A percentile compares a stretch with the other conserved stretches of the same genome.
Conservation (phyloP, 225 moss, liverwort and hornwort species). For the Pseudisothecium myosuroides region DNA sequence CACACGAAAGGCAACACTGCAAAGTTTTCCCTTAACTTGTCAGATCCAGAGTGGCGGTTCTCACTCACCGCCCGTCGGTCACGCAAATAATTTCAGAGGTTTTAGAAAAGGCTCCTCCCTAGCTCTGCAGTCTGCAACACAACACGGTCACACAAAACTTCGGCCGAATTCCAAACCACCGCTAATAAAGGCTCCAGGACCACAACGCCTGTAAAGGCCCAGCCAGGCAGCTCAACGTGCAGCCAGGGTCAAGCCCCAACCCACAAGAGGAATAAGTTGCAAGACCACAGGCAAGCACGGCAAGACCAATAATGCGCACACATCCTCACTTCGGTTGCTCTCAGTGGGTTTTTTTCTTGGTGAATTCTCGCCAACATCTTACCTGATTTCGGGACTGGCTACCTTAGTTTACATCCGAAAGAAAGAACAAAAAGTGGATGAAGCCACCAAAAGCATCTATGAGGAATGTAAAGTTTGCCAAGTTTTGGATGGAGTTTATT, state of each 20-base stretch:
- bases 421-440: background rate
- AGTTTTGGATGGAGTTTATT: background rate
- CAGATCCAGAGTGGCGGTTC: background rate
- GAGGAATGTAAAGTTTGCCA: background rate
- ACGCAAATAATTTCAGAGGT: background rate
- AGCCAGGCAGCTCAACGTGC: background rate
- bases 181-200: background rate
- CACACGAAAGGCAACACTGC: background rate
- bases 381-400: background rate
- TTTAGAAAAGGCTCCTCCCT: background rate
- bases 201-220: background rate
- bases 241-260: background rate
- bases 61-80: background rate
- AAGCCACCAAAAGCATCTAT: background rate
- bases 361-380: background rate
- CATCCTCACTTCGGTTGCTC: no score
- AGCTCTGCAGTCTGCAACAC: background rate
- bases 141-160: background rate
- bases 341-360: background rate
- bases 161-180: background rate
- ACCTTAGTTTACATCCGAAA: background rate
- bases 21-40: background rate
- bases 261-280: background rate
- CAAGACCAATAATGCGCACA: background rate
- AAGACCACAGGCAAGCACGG: background rate